phyloP scores from a whole-genome alignment of 108 stramenopile genomes.

The Discostella stelligeroides region DNA sequence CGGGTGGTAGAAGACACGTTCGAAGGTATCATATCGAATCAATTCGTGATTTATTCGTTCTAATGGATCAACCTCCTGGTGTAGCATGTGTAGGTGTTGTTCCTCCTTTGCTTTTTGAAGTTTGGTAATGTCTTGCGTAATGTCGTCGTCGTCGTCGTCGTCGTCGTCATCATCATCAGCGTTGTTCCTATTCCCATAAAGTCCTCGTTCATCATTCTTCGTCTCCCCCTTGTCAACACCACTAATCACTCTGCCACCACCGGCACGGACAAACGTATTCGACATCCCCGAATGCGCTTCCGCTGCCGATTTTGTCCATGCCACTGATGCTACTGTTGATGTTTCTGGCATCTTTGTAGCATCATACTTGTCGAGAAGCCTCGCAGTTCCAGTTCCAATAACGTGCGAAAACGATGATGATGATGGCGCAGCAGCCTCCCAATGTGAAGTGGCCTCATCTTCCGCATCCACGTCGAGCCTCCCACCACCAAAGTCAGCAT shows the following conservation, averaged over 20 bases:
- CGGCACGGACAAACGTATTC: constrained; percentile 37
- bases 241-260: constrained; percentile 10
- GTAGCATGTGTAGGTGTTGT: not conserved
- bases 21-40: constrained; percentile 38
- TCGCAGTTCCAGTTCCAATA: not conserved
- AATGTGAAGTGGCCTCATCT: constrained; percentile 86
- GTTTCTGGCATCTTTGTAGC: not conserved
- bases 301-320: not conserved
- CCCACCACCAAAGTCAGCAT: constrained; percentile 25
- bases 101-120: too few species aligned
- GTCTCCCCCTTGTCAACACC: constrained; percentile 1
- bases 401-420: too few species aligned
- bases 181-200: too few species aligned
- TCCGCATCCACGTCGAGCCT: constrained; percentile 80
- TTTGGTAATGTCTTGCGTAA: too few species aligned
- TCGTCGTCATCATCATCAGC: not conserved
- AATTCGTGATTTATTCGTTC: constrained; percentile 26
- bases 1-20: constrained; percentile 30
- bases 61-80: constrained; percentile 50
- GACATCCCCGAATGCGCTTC: constrained; percentile 28
- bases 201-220: too few species aligned
- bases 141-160: constrained; percentile 32
- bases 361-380: not conserved
- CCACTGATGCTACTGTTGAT: not conserved
- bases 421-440: constrained; percentile 34